Percentiles rank a stretch among this genome's conserved stretches.
These are phyloP conservation scores for Flaveria robusta DNA, from an alignment of 129 eudicot species.

Conservation along the genomic window DNA sequence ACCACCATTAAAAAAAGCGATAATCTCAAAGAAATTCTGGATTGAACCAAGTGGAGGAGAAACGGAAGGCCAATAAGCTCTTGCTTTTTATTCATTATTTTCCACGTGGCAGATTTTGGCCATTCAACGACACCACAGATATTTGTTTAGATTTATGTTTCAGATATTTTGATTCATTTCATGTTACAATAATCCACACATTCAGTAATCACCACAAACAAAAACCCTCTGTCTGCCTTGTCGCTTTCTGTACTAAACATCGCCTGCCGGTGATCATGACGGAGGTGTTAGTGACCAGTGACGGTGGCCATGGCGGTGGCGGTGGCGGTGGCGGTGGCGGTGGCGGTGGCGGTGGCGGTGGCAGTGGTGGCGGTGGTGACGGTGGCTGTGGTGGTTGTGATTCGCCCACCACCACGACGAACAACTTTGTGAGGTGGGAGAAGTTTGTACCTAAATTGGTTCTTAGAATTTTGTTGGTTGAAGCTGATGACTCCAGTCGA, in stretches of 20 bases:
- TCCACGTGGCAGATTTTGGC: conserved; percentile 63
- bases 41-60: conserved; percentile 34
- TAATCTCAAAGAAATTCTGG: no score
- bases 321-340: conserved; percentile 27
- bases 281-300: no score
- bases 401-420: conserved; percentile 6
- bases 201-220: neutral
- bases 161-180: conserved; percentile 30
- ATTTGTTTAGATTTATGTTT: conserved; percentile 31
- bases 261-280: no score
- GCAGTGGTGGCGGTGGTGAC: conserved; percentile 27
- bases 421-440: conserved; percentile 63
- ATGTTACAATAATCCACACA: neutral
- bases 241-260: no score
- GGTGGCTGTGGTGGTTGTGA: conserved; percentile 11
- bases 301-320: conserved; percentile 29
- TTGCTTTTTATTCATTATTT: conserved; percentile 28
- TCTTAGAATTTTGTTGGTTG: conserved; percentile 74
- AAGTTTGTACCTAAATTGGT: conserved; percentile 67
- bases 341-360: conserved; percentile 31
- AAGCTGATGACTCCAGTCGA: conserved; percentile 84
- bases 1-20: neutral
- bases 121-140: conserved; percentile 46
- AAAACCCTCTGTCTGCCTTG: conserved; percentile 11
- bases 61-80: conserved; percentile 30